Evolutionary conservation across 2,329 filamentous ascomycete species (phyloP).

Genomic region (Gnomoniopsis smithogilvyi): DNA sequence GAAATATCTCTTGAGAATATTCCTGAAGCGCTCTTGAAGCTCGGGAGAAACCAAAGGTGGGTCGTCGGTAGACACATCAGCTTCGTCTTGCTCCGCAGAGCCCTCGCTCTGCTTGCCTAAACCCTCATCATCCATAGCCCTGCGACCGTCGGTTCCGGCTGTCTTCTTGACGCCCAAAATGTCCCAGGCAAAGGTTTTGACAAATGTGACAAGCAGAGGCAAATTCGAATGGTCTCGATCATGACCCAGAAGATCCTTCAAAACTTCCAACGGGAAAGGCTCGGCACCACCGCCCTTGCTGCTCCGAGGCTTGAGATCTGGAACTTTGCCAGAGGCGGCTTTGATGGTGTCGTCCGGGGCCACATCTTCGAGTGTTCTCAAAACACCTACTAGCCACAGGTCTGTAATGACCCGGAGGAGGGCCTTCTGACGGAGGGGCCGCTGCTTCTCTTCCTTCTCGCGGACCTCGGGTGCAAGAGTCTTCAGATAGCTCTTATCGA

Average conservation of each 20-base stretch:
- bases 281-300: conserved; percentile 70
- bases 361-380: conserved; percentile 74
- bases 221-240: conserved; percentile 91
- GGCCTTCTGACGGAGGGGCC: conserved; percentile 78
- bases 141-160: conserved; percentile 72
- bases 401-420: conserved; percentile 90
- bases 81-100: conserved; percentile 46
- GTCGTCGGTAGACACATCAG: conserved; percentile 52
- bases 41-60: conserved; percentile 73
- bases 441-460: conserved; percentile 95
- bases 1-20: conserved; percentile 82
- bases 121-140: conserved; percentile 79
- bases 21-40: conserved; percentile 80
- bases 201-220: conserved; percentile 88
- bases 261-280: conserved; percentile 93
- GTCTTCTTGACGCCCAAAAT: conserved; percentile 73
- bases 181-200: conserved; percentile 96
- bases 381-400: conserved; percentile 86
- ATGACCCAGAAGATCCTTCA: conserved; percentile 92
- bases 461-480: conserved; percentile 73
- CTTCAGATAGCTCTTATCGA: conserved; percentile 82
- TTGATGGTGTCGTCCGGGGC: conserved; percentile 62
- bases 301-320: conserved; percentile 54
- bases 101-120: conserved; percentile 46
- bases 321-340: conserved; percentile 60